phyloP scores from a whole-genome alignment of 164 flowering plant genomes.

The Annona cherimola region DNA sequence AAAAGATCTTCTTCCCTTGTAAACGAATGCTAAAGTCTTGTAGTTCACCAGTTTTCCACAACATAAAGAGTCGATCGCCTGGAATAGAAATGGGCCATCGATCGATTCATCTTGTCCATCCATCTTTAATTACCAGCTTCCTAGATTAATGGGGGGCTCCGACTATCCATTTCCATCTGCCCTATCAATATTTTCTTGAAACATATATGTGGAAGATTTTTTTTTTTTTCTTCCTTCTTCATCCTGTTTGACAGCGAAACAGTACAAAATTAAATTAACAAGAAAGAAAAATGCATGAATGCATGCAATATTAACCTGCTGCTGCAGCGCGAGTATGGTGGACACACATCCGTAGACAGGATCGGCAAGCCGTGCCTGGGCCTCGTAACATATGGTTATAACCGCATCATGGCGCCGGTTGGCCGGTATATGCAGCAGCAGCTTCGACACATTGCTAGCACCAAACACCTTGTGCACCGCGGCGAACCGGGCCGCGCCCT shows the following conservation, averaged over 20 bases:
- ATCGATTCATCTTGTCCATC: background rate
- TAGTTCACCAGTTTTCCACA: no score
- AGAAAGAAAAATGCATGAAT: background rate
- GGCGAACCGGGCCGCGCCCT: constrained; percentile 83
- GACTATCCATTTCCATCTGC: background rate
- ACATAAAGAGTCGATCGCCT: no score
- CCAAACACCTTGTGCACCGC: constrained; percentile 93
- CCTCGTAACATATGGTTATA: constrained; percentile 77
- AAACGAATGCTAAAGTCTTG: no score
- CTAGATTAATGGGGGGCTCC: background rate
- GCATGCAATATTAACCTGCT: constrained; percentile 47
- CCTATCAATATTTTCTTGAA: background rate
- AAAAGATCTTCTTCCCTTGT: no score
- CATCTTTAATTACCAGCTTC: background rate
- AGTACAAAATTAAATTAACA: background rate
- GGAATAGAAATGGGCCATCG: no score
- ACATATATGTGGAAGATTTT: background rate
- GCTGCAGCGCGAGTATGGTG: constrained; percentile 79
- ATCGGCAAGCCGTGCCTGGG: constrained; percentile 87
- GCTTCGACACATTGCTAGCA: constrained; percentile 89
- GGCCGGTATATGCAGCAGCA: constrained; percentile 58
- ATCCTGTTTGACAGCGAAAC: background rate
- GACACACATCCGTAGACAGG: constrained; percentile 94
- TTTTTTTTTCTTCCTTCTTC: background rate
- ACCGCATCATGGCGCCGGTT: constrained; percentile 79